These are phyloP conservation scores for Russula griseocarnosa DNA, from an alignment of 768 basidiomycete species.

Conservation along the genomic window DNA sequence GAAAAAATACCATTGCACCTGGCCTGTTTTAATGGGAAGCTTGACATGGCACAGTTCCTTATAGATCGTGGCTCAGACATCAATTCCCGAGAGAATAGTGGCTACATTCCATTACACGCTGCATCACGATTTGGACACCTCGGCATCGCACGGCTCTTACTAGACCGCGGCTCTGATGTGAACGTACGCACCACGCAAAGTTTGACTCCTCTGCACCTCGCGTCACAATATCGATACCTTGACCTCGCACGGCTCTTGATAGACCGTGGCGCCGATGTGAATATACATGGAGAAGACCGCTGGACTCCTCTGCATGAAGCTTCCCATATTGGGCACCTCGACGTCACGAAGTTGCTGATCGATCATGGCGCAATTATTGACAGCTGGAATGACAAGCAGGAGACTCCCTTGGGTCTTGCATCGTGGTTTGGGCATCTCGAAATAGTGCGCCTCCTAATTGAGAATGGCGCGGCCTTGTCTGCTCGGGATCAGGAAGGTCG, in stretches of 20 bases:
- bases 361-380: neutral
- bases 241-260: neutral
- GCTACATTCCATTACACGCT: neutral
- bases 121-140: neutral
- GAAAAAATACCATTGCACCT: no score
- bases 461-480: neutral
- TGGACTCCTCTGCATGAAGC: neutral
- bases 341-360: neutral
- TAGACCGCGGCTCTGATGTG: neutral
- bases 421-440: neutral
- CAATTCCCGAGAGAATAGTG: neutral
- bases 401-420: neutral
- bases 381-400: neutral
- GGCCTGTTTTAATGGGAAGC: no score
- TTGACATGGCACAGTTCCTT: no score
- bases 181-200: neutral
- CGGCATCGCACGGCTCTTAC: neutral
- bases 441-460: neutral
- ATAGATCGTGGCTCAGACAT: no score
- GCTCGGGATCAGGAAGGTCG: neutral
- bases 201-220: neutral
- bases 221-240: neutral
- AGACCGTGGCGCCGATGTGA: neutral
- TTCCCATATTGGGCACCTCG: neutral
- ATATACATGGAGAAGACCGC: neutral